phyloP scores from a whole-genome alignment of 805 yeast species.

The Saturnispora sanitii region DNA sequence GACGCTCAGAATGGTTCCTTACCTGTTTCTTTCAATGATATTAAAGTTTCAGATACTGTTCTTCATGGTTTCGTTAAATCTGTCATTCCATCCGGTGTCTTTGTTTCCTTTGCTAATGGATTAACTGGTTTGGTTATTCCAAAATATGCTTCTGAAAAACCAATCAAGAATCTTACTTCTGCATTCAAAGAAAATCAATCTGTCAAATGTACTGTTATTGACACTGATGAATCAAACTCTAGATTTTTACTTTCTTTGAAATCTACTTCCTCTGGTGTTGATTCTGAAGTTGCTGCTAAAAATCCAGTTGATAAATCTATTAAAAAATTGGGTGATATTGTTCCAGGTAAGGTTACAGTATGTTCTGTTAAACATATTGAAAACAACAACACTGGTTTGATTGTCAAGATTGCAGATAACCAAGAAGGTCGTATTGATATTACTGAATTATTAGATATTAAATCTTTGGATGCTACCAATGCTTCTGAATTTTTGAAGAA shows the following conservation, averaged over 20 bases:
- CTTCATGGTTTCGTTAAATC: slow-evolving; percentile 72
- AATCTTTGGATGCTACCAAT: slow-evolving; percentile 30
- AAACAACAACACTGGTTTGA: slow-evolving; percentile 49
- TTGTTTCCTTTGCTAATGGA: slow-evolving; percentile 70
- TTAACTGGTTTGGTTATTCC: slow-evolving; percentile 79
- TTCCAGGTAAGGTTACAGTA: slow-evolving; percentile 51
- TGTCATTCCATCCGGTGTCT: slow-evolving; percentile 70
- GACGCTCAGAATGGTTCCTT: slow-evolving; percentile 46
- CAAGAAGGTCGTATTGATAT: slow-evolving; percentile 72
- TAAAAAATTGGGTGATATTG: slow-evolving; percentile 39
- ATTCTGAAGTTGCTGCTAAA: slow-evolving; percentile 24
- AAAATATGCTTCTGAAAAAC: slow-evolving; percentile 51
- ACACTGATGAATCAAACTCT: slow-evolving; percentile 56
- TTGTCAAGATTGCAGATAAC: slow-evolving; percentile 67
- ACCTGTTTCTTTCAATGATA: slow-evolving; percentile 53
- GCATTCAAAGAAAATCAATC: slow-evolving; percentile 60
- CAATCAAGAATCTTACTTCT: slow-evolving; percentile 41
- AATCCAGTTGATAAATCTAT: slow-evolving; percentile 56
- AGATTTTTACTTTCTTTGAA: slow-evolving; percentile 59
- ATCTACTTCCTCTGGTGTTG: slow-evolving; percentile 10
- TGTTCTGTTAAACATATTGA: slow-evolving; percentile 55
- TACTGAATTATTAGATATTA: slow-evolving; percentile 54
- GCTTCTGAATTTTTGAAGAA: slow-evolving; percentile 41
- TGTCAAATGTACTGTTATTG: slow-evolving; percentile 54
- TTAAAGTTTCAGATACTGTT: slow-evolving; percentile 36